Evolutionary conservation across 805 yeast genomes (phyloP).

Genomic region (Saccharomycopsis sp.): DNA sequence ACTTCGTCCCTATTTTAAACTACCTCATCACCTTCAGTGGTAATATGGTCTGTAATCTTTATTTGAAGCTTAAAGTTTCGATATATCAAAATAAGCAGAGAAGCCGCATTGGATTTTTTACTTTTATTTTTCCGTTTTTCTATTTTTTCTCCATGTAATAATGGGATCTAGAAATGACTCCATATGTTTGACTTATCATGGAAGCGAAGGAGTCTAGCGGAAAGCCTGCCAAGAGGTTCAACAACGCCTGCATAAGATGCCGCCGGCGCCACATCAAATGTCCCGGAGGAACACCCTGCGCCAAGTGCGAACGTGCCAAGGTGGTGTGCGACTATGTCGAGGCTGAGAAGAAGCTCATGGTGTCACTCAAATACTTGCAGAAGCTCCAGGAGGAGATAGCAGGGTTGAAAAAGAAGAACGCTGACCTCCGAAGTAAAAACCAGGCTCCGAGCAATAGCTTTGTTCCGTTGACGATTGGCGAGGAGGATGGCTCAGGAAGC

Average conservation of each 20-base stretch:
- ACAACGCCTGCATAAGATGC: conserved; percentile 50
- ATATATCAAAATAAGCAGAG: too few species aligned
- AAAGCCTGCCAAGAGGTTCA: conserved; percentile 23
- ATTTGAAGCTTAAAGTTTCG: too few species aligned
- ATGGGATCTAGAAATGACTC: too few species aligned
- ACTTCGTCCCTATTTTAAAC: too few species aligned
- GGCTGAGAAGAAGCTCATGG: conserved; percentile 63
- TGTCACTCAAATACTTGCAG: conserved; percentile 60
- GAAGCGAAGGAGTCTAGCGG: conserved; percentile 10
- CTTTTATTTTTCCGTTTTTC: too few species aligned
- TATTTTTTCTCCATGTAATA: too few species aligned
- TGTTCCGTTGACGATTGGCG: background rate
- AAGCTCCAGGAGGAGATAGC: conserved; percentile 62
- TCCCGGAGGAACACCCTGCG: conserved; percentile 71
- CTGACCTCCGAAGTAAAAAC: conserved; percentile 34
- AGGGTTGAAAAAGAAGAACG: conserved; percentile 56
- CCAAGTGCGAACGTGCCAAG: conserved; percentile 47
- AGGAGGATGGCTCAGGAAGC: too few species aligned
- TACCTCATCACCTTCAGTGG: too few species aligned
- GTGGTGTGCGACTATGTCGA: conserved; percentile 62
- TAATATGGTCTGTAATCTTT: too few species aligned
- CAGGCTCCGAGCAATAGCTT: conserved; percentile 25
- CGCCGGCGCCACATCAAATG: conserved; percentile 66
- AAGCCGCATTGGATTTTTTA: too few species aligned
- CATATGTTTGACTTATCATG: conserved; percentile 15